Conservation (phyloP, 306 rosid species). For the Rubus parviflorus region DNA sequence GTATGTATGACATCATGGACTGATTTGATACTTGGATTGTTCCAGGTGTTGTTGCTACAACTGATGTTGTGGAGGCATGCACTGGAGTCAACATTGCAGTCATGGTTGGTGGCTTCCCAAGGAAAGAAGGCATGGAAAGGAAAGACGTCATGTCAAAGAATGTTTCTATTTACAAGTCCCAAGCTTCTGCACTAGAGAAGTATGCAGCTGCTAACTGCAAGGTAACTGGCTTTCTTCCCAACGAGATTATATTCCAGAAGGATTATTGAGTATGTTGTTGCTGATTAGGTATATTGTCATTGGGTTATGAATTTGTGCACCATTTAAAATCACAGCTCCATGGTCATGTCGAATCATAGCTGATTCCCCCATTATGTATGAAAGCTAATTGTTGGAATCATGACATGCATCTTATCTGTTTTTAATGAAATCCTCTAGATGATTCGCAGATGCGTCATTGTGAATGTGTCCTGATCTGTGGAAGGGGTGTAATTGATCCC, state of each 20-base stretch:
- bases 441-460: neutral
- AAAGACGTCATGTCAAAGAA: constrained; percentile 96
- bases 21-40: constrained; percentile 17
- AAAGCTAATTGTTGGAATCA: neutral
- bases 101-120: constrained; percentile 99
- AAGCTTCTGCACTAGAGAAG: constrained; percentile 94
- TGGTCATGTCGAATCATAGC: neutral
- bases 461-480: neutral
- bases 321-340: neutral
- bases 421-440: neutral
- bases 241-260: neutral
- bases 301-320: neutral
- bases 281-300: neutral
- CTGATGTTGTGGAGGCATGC: constrained; percentile 97
- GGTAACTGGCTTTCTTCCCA: constrained; percentile 31
- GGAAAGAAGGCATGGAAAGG: constrained; percentile 99
- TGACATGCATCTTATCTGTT: neutral
- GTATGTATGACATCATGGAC: constrained; percentile 5
- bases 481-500: neutral
- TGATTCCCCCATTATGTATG: neutral
- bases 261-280: neutral
- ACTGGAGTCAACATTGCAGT: constrained; percentile 83
- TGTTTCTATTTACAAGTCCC: constrained; percentile 90
- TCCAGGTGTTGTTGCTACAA: constrained; percentile 97
- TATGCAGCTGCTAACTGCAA: constrained; percentile 96